Conservation (phyloP, 176 grass and related monocot species). For the Aegilops speltoides region DNA sequence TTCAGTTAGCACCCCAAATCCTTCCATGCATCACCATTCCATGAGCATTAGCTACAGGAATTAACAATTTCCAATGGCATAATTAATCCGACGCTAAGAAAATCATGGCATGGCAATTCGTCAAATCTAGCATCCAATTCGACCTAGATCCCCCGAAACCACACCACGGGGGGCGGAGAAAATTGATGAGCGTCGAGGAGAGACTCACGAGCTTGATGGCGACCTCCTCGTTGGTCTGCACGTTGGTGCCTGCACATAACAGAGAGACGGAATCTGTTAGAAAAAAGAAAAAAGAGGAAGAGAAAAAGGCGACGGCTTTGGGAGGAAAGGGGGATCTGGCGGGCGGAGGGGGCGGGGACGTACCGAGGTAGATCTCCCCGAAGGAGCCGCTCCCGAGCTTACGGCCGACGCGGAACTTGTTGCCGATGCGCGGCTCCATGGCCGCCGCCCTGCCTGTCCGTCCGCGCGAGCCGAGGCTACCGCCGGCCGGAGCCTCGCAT, state of each 20-base stretch:
- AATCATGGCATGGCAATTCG: neutral
- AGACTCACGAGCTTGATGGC: conserved; percentile 89
- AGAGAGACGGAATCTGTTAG: neutral
- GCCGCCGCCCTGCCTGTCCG: neutral
- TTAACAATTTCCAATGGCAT: neutral
- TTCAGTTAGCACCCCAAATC: neutral
- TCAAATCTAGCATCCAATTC: neutral
- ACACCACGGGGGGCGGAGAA: neutral
- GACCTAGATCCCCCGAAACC: conserved; percentile 20
- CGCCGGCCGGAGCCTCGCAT: conserved; percentile 3
- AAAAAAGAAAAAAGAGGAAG: neutral
- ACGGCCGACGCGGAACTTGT: conserved; percentile 76
- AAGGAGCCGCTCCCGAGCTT: conserved; percentile 80
- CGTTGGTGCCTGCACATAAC: conserved; percentile 66
- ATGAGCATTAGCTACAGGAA: neutral
- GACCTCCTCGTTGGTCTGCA: conserved; percentile 92
- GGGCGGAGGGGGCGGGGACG: neutral
- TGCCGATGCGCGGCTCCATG: conserved; percentile 81
- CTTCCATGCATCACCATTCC: neutral
- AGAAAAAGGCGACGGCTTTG: conserved; percentile 19
- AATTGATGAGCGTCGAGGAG: neutral
- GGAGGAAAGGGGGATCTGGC: conserved; percentile 14
- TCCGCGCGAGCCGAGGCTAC: neutral
- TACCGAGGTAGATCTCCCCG: conserved; percentile 76
- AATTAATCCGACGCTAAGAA: neutral